Evolutionary conservation across 257 asterid genomes (phyloP).

Genomic region (Forsythia suspensa): DNA sequence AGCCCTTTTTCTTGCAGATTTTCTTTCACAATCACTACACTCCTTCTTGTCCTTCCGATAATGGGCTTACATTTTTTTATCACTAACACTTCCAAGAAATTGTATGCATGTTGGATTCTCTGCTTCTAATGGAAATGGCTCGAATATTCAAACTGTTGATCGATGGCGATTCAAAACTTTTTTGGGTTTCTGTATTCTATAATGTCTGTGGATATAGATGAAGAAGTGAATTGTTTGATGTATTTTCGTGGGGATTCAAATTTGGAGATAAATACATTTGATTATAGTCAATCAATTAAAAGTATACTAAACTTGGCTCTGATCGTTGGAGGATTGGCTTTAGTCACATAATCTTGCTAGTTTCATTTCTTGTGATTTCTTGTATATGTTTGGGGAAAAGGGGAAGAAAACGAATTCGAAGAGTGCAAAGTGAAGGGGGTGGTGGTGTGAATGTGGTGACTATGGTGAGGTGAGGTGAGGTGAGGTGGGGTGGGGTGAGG

Average conservation of each 20-base stretch:
- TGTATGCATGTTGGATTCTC: constrained; percentile 77
- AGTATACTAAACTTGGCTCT: too few relatives aligned
- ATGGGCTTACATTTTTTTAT: constrained; percentile 66
- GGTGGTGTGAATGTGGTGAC: too few relatives aligned
- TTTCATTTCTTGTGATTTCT: too few relatives aligned
- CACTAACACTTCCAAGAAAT: constrained; percentile 53
- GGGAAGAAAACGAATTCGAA: too few relatives aligned
- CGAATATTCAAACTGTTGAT: constrained; percentile 42
- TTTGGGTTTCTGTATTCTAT: constrained; percentile 33
- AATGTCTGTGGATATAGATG: constrained; percentile 32
- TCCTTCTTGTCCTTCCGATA: constrained; percentile 66
- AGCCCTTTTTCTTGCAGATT: constrained; percentile 65
- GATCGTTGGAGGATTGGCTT: too few relatives aligned
- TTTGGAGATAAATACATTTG: constrained; percentile 15
- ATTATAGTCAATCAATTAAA: too few relatives aligned
- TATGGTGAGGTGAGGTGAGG: too few relatives aligned
- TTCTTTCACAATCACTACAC: constrained; percentile 50
- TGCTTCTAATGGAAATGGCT: constrained; percentile 66
- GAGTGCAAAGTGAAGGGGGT: too few relatives aligned
- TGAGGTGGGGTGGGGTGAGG: too few relatives aligned
- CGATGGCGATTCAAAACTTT: constrained; percentile 60
- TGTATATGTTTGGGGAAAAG: too few relatives aligned
- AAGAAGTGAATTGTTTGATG: constrained; percentile 49
- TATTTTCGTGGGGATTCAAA: constrained; percentile 43
- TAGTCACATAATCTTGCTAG: too few relatives aligned